Percentiles rank a stretch among this genome's conserved stretches.
phyloP scores from a whole-genome alignment of 768 basidiomycete species.

The Termitomyces bulborhizus region DNA sequence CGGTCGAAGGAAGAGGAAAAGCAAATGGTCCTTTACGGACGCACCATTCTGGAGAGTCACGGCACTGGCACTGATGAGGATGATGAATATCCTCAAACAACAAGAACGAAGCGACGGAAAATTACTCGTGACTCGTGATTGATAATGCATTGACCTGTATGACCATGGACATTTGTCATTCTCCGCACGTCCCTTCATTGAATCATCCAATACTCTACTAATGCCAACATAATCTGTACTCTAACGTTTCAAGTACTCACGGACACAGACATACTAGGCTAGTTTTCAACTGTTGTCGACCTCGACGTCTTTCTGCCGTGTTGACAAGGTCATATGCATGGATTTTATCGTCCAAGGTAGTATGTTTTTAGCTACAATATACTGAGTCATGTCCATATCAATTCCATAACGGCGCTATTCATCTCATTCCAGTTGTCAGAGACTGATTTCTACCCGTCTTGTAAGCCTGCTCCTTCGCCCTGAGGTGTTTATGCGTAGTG shows the following conservation, averaged over 20 bases:
- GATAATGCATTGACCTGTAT: background rate
- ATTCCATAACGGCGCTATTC: too few species aligned
- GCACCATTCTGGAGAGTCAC: constrained; percentile 28
- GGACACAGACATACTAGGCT: background rate
- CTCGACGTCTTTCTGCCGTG: background rate
- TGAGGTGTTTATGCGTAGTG: too few species aligned
- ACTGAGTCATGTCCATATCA: background rate
- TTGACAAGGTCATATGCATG: background rate
- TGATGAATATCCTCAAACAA: constrained; percentile 37
- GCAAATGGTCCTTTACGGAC: constrained; percentile 26
- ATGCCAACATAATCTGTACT: background rate
- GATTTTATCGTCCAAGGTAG: background rate
- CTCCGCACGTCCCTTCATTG: background rate
- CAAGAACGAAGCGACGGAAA: constrained; percentile 28
- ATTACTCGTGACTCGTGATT: constrained; percentile 7
- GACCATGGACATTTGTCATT: background rate
- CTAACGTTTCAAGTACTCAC: background rate
- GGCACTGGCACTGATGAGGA: constrained; percentile 43
- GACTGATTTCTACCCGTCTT: too few species aligned
- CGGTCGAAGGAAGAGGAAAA: constrained; percentile 55
- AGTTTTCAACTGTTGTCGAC: background rate
- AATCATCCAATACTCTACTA: background rate
- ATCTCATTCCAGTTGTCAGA: too few species aligned
- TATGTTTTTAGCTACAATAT: background rate
- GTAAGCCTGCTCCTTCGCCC: too few species aligned